Evolutionary conservation across 2,329 filamentous ascomycete species (phyloP).

Genomic region (Microsporum ferrugineum): DNA sequence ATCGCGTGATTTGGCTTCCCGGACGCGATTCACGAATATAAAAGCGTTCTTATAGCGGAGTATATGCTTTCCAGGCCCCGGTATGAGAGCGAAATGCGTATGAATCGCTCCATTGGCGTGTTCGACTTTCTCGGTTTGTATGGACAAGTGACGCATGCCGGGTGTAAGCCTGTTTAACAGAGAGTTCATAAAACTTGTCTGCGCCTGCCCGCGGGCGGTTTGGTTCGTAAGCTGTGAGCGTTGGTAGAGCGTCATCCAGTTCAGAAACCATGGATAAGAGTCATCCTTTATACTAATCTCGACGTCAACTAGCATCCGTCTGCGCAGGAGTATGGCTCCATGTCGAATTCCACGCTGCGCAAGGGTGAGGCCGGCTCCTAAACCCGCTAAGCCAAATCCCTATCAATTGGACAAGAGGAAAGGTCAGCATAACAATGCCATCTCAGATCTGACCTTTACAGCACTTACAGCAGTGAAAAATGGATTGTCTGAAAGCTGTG

Average conservation of each 20-base stretch:
- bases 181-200: slow-evolving; percentile 38
- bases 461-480: slow-evolving; percentile 39
- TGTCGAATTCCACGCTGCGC: slow-evolving; percentile 65
- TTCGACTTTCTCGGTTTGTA: slow-evolving; percentile 52
- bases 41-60: slow-evolving; percentile 79
- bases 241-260: slow-evolving; percentile 84
- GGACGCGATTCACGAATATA: slow-evolving; percentile 74
- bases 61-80: slow-evolving; percentile 80
- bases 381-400: slow-evolving; percentile 80
- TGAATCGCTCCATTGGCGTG: slow-evolving; percentile 56
- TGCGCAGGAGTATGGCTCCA: slow-evolving; percentile 62
- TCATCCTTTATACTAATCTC: slow-evolving; percentile 92
- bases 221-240: slow-evolving; percentile 43
- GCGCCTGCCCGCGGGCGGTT: slow-evolving; percentile 34
- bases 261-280: slow-evolving; percentile 85
- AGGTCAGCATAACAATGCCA: neutral
- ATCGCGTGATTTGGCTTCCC: slow-evolving; percentile 69
- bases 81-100: slow-evolving; percentile 77
- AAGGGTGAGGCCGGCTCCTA: slow-evolving; percentile 71
- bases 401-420: slow-evolving; percentile 19
- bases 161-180: slow-evolving; percentile 49
- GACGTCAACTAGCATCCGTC: slow-evolving; percentile 82
- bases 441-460: neutral
- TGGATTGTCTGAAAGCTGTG: slow-evolving; percentile 38
- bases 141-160: slow-evolving; percentile 52